Evolutionary conservation across 2,329 filamentous ascomycete genomes (phyloP), one percentile per base, ranked within the genome.

Genomic region (Chrysoporthe puriensis): DNA sequence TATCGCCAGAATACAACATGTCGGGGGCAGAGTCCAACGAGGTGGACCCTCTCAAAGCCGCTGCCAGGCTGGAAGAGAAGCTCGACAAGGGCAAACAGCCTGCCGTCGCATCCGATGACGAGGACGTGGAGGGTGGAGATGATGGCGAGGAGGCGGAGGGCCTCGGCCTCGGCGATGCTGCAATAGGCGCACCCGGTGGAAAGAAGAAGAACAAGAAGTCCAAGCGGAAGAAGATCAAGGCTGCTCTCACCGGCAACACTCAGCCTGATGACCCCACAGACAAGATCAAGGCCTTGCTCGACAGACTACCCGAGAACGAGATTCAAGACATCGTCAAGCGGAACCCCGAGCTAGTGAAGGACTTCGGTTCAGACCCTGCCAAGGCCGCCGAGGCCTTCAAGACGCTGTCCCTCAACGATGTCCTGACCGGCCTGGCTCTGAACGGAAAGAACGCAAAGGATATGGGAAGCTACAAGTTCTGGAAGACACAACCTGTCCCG

Each of bases 391-490:
- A 85, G 43, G 79, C 84, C 60, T 81, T 91, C 70, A 87, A 87
- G 79, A 86, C 86, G 73, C 82, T 93, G 76, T 90, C 85, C 71
- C 81, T 92, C 66, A 86, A 89, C 76, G 90, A 93, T 71, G 87
- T 92, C 75, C 87, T 93, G 85, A 92, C 91, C 1, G 90, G 91
- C 0, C 79, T 92, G 74, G 91, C 94, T 18, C 84, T 92, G 8
- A 89, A 88, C 70, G 92, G 91, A 66, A 96, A 96, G 85, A 97
- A 97, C 75, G 90, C 89, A 73, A 97, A 97, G 83, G 94, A 97
- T 76, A 97, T 97, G 93, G 94, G 91, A 7, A 92, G 90, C 68
- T 97, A 98, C 85, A 97, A 97, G 81, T 99, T 99, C 83, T 99
- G 96, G 96, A 90, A 93, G 79, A 99, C 96, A 59, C 96, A 99